Evolutionary conservation across 345 rosid species (phyloP).

Genomic region (Eucalyptus erythrocorys): DNA sequence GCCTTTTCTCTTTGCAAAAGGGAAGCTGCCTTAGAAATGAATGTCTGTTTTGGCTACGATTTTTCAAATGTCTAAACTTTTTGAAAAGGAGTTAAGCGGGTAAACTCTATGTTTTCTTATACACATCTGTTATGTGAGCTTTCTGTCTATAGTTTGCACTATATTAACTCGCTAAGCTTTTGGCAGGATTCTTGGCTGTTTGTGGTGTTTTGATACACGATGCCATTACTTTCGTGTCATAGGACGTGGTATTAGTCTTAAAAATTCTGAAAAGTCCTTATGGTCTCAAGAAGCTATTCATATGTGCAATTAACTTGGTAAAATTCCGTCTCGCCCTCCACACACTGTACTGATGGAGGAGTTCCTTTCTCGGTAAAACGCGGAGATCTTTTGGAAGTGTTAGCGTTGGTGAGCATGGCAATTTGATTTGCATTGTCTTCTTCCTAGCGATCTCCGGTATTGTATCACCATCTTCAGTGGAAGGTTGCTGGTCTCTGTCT

Average conservation of each 20-base stretch:
- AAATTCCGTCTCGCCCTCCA: not conserved
- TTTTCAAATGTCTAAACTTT: slow-evolving; percentile 12
- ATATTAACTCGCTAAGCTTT: slow-evolving; percentile 26
- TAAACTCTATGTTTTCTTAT: slow-evolving; percentile 1
- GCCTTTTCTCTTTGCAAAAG: not conserved
- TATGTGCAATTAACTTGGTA: slow-evolving; percentile 1
- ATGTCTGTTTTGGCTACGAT: slow-evolving; percentile 14
- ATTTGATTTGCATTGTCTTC: not conserved
- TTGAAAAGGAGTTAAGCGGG: slow-evolving; percentile 25
- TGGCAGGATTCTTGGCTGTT: slow-evolving; percentile 35
- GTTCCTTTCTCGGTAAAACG: not conserved
- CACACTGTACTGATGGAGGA: not conserved
- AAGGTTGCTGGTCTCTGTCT: not conserved
- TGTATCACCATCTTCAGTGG: not conserved
- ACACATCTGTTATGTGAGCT: slow-evolving; percentile 1
- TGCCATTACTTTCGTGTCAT: slow-evolving; percentile 30
- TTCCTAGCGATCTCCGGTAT: not conserved
- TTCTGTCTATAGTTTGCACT: not conserved
- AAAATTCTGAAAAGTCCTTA: slow-evolving; percentile 3
- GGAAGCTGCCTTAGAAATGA: slow-evolving; percentile 5
- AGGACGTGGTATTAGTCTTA: slow-evolving; percentile 13
- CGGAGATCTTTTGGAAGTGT: not conserved
- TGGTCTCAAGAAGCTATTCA: slow-evolving; percentile 3
- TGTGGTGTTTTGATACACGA: slow-evolving; percentile 22
- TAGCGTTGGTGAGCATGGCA: not conserved